Conservation (phyloP, 345 rosid genomes). For the Orychophragmus violaceus region DNA sequence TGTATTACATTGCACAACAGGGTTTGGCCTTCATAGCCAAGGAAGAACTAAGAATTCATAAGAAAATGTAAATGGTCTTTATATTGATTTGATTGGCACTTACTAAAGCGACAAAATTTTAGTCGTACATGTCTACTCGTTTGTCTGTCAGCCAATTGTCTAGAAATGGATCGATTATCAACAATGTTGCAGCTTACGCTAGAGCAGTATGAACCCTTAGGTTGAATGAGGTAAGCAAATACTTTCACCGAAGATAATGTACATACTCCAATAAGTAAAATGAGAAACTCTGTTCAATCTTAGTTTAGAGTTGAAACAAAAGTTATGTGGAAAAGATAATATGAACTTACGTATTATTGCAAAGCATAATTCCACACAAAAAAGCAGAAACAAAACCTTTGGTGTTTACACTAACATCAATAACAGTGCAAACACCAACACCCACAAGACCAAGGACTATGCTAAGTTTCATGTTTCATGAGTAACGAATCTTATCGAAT, state of each 20-base stretch:
- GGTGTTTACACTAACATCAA: constrained; percentile 81
- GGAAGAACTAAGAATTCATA: not conserved
- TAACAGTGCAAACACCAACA: constrained; percentile 86
- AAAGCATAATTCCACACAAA: constrained; percentile 86
- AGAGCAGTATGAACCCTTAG: constrained; percentile 91
- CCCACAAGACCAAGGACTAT: constrained; percentile 74
- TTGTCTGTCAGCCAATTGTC: constrained; percentile 74
- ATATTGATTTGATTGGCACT: constrained; percentile 18
- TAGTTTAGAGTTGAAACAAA: not conserved
- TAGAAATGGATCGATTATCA: constrained; percentile 67
- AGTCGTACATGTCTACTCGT: constrained; percentile 58
- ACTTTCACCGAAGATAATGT: constrained; percentile 71
- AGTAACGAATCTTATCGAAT: constrained; percentile 76
- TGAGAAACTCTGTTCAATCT: not conserved
- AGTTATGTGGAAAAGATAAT: not conserved
- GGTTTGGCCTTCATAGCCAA: not conserved
- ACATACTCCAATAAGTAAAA: constrained; percentile 58
- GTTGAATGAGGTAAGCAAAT: constrained; percentile 76
- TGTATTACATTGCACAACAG: not conserved
- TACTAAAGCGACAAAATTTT: constrained; percentile 50
- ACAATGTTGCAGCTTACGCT: constrained; percentile 77
- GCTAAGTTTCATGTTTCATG: constrained; percentile 78
- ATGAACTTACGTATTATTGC: constrained; percentile 79
- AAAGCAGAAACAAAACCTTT: constrained; percentile 76
- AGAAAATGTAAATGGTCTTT: not conserved